Evolutionary conservation across 1,284 basidiomycete species (phyloP).

Genomic region (Puccinia hordei): DNA sequence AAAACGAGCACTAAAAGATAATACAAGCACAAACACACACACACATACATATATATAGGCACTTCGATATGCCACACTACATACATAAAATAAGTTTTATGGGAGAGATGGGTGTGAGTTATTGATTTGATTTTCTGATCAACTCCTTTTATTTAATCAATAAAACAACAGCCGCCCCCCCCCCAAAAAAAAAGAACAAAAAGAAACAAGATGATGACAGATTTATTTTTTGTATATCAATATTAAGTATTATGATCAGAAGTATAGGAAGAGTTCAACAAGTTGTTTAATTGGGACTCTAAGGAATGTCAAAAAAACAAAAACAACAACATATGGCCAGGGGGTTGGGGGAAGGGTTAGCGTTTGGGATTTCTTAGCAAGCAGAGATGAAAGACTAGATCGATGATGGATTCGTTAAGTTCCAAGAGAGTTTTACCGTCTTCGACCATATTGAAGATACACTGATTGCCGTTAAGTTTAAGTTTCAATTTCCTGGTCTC

Average conservation of each 20-base stretch:
- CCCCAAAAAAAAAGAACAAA: not conserved
- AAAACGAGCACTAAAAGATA: not conserved
- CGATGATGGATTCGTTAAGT: slow-evolving; percentile 14
- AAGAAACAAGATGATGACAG: not conserved
- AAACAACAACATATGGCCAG: not conserved
- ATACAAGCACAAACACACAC: slow-evolving; percentile 5
- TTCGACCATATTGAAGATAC: slow-evolving; percentile 35
- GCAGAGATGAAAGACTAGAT: slow-evolving; percentile 19
- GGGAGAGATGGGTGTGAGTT: not conserved
- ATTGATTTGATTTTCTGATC: not conserved
- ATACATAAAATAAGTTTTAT: not conserved
- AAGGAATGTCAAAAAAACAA: not conserved
- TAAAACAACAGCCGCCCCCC: no score
- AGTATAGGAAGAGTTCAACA: no score
- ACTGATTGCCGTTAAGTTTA: slow-evolving; percentile 32
- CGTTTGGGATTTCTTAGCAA: slow-evolving; percentile 10
- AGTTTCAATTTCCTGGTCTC: slow-evolving; percentile 1
- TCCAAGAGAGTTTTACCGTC: slow-evolving; percentile 25
- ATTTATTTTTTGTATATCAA: no score
- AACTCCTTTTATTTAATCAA: no score
- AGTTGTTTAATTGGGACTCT: not conserved
- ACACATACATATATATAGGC: not conserved
- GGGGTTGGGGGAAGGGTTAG: not conserved
- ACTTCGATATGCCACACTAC: not conserved
- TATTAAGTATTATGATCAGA: no score